These are phyloP conservation scores for Xylaria polymorpha DNA, from an alignment of 2,329 filamentous ascomycete genomes.

Conservation along the genomic window DNA sequence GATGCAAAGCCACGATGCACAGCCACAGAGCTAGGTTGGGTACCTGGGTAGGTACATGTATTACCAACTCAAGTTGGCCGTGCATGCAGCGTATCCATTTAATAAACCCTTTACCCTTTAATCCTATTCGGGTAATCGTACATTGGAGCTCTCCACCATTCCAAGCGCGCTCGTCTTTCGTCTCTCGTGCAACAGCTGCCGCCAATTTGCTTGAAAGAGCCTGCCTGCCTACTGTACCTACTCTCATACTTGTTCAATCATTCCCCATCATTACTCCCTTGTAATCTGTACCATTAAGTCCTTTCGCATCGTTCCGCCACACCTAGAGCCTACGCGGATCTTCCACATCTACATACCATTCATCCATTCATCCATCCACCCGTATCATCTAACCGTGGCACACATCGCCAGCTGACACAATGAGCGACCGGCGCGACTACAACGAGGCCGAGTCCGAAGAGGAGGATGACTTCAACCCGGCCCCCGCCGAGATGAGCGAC, in stretches of 20 bases:
- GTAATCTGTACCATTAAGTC: conserved; percentile 3
- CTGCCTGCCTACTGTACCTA: no score
- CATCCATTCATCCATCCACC: neutral
- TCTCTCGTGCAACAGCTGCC: neutral
- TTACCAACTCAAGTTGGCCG: neutral
- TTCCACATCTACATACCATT: neutral
- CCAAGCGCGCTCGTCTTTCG: conserved; percentile 12
- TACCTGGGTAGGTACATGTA: no score
- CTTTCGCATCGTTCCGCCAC: neutral
- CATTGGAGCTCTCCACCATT: neutral
- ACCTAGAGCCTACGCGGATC: neutral
- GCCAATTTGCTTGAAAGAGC: conserved; percentile 10
- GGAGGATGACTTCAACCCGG: conserved; percentile 90
- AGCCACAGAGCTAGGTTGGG: no score
- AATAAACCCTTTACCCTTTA: neutral
- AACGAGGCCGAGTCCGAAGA: conserved; percentile 72
- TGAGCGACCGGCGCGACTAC: conserved; percentile 62
- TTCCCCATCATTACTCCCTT: conserved; percentile 13
- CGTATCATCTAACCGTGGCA: neutral
- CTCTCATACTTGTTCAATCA: neutral
- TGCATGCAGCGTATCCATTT: neutral
- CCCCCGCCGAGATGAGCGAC: conserved; percentile 78
- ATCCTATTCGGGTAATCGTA: neutral
- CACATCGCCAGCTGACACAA: conserved; percentile 48
- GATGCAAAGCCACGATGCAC: no score